These are phyloP conservation scores for Xylariaceae sp. DNA, from an alignment of 2,329 filamentous ascomycete genomes.

Conservation along the genomic window DNA sequence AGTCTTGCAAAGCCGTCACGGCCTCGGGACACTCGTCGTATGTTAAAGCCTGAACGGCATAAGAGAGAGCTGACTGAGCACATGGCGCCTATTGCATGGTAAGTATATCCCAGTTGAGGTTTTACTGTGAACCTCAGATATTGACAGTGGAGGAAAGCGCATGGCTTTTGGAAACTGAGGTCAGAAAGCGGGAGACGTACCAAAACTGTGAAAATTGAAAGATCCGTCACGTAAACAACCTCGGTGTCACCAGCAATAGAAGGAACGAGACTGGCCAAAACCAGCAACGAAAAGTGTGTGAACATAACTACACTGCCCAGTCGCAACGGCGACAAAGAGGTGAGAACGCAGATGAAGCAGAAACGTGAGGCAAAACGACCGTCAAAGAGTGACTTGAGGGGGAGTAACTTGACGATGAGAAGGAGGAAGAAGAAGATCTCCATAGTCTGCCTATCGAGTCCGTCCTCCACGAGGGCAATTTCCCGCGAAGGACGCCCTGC, in stretches of 20 bases:
- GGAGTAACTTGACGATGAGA: background rate
- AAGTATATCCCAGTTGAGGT: background rate
- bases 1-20: constrained; percentile 45
- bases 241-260: constrained; percentile 19
- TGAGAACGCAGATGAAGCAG: constrained; percentile 1
- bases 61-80: constrained; percentile 42
- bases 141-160: background rate
- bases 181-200: constrained; percentile 9
- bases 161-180: constrained; percentile 7
- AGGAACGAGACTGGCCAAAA: constrained; percentile 9
- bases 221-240: constrained; percentile 31
- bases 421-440: background rate
- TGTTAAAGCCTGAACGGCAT: constrained; percentile 42
- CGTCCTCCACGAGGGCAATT: background rate
- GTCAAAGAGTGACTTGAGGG: too few species aligned
- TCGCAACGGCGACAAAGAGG: constrained; percentile 7
- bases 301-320: constrained; percentile 6
- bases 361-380: background rate
- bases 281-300: constrained; percentile 9
- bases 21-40: constrained; percentile 40
- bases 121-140: background rate
- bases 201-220: constrained; percentile 28
- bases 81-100: constrained; percentile 43
- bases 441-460: constrained; percentile 1
- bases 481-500: constrained; percentile 1